A percentile compares a stretch with the other conserved stretches of the same genome.
Evolutionary conservation across 2,329 filamentous ascomycete genomes (phyloP).

Genomic region (Aspergillus uvarum): DNA sequence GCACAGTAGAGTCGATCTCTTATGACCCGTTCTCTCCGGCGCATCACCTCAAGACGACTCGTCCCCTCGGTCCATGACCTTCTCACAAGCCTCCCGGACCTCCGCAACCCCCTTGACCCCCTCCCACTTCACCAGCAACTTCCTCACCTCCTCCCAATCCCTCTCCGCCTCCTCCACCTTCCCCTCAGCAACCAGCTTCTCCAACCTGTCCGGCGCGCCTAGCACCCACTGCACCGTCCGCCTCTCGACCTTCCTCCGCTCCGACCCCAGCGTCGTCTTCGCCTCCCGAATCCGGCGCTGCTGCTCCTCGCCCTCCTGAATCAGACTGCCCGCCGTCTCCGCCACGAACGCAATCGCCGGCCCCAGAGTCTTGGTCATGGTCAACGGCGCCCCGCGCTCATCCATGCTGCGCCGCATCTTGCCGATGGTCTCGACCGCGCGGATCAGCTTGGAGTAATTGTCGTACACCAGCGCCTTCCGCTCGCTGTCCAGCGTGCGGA

Average conservation of each 20-base stretch:
- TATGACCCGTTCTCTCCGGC: neutral
- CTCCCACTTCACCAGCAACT: constrained; percentile 44
- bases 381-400: constrained; percentile 45
- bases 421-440: constrained; percentile 93
- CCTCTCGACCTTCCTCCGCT: constrained; percentile 33
- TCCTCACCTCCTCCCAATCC: constrained; percentile 44
- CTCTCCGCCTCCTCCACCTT: constrained; percentile 42
- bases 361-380: constrained; percentile 46
- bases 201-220: constrained; percentile 40
- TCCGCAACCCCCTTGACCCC: constrained; percentile 46
- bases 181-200: constrained; percentile 37
- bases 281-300: constrained; percentile 30
- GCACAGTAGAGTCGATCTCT: too few relatives aligned
- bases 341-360: constrained; percentile 46
- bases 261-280: constrained; percentile 17
- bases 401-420: constrained; percentile 58
- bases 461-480: constrained; percentile 97
- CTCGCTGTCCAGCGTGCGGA: constrained; percentile 87
- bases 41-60: constrained; percentile 25
- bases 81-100: constrained; percentile 40
- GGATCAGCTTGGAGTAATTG: constrained; percentile 95
- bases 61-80: constrained; percentile 33
- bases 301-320: constrained; percentile 41
- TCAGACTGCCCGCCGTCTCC: constrained; percentile 43
- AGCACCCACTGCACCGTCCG: constrained; percentile 49